Percentiles rank a stretch among this genome's conserved stretches.
Conservation (phyloP, 164 flowering plant species). For the Macadamia tetraphylla region DNA sequence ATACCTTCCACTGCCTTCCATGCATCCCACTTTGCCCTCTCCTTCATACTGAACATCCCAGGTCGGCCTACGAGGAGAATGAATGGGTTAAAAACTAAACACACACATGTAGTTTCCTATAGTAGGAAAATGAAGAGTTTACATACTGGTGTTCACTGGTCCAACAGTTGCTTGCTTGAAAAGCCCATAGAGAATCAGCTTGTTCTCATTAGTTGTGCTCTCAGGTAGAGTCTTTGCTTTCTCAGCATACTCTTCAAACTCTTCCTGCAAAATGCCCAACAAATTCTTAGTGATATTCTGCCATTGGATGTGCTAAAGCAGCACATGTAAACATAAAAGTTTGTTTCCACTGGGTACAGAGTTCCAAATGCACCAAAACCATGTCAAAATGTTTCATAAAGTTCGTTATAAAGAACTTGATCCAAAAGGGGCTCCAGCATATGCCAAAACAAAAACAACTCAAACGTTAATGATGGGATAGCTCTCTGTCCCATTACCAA, state of each 20-base stretch:
- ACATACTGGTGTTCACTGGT: slow-evolving; percentile 45
- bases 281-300: neutral
- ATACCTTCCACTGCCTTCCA: slow-evolving; percentile 74
- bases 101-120: neutral
- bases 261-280: slow-evolving; percentile 34
- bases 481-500: too few relatives aligned
- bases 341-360: neutral
- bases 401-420: too few relatives aligned
- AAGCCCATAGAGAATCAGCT: slow-evolving; percentile 47
- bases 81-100: neutral
- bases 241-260: slow-evolving; percentile 45
- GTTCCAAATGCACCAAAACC: too few relatives aligned
- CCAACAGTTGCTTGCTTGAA: slow-evolving; percentile 51
- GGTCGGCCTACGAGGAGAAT: slow-evolving; percentile 45
- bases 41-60: slow-evolving; percentile 48
- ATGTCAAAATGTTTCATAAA: too few relatives aligned
- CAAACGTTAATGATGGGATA: too few relatives aligned
- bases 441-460: too few relatives aligned
- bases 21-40: slow-evolving; percentile 72
- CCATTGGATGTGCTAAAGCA: neutral
- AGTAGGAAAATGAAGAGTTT: neutral
- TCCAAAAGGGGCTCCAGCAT: too few relatives aligned
- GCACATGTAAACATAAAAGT: neutral
- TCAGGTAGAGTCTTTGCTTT: slow-evolving; percentile 45
- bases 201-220: slow-evolving; percentile 31